A percentile compares a stretch with the other conserved stretches of the same genome.
Conservation (phyloP, 371 early-diverging fungal species). For the Mortierella sp. region DNA sequence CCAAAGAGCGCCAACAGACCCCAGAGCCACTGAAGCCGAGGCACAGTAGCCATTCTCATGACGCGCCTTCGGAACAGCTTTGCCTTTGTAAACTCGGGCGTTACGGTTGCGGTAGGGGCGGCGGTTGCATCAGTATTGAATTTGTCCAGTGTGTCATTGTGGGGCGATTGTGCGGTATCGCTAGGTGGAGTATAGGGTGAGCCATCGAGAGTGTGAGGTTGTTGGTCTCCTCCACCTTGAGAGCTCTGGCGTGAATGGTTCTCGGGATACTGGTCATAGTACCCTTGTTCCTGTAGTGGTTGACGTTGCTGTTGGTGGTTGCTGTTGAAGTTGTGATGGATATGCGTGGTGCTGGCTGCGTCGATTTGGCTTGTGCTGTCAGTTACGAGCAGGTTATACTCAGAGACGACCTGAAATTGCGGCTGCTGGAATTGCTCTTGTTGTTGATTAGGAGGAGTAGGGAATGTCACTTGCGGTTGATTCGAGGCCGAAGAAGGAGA, state of each 20-base stretch:
- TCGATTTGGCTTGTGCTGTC: background rate
- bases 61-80: slow-evolving; percentile 31
- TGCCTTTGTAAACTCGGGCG: slow-evolving; percentile 15
- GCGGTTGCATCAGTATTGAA: background rate
- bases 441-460: background rate
- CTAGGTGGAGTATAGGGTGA: background rate
- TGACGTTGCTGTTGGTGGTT: background rate
- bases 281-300: background rate
- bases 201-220: slow-evolving; percentile 9
- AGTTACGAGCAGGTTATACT: background rate
- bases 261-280: background rate
- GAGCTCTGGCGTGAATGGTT: background rate
- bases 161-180: background rate
- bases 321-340: slow-evolving; percentile 11
- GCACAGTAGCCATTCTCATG: slow-evolving; percentile 40
- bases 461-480: background rate
- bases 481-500: background rate
- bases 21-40: slow-evolving; percentile 39
- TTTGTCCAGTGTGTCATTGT: background rate
- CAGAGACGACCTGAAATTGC: background rate
- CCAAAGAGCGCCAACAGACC: slow-evolving; percentile 35
- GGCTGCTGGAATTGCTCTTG: background rate
- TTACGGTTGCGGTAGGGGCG: background rate
- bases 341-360: background rate
- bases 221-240: slow-evolving; percentile 2